Percentiles rank a stretch among this genome's conserved stretches.
phyloP scores from a whole-genome alignment of 164 flowering plant genomes.

The Piper longum region DNA sequence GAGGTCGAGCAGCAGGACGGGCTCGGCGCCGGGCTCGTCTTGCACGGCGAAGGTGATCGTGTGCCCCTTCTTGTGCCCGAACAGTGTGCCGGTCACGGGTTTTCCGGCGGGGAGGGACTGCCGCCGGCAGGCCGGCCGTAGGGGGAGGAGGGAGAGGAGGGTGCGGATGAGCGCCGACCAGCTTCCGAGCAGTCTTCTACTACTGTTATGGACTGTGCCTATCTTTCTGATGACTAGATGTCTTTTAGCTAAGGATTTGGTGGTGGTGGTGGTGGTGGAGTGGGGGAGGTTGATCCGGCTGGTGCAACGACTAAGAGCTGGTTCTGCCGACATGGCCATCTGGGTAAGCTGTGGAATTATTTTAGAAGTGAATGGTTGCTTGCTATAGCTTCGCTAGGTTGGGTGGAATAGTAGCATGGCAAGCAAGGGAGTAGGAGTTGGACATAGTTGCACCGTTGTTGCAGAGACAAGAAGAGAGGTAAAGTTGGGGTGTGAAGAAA shows the following conservation, averaged over 20 bases:
- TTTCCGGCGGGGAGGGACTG: constrained; percentile 25
- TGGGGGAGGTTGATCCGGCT: constrained; percentile 27
- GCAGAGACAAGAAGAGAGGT: not conserved
- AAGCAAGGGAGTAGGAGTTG: not conserved
- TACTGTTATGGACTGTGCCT: not conserved
- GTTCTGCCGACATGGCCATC: not conserved
- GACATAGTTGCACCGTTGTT: too few species aligned
- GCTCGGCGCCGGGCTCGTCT: constrained; percentile 45
- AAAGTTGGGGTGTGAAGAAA: not conserved
- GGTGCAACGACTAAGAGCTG: constrained; percentile 4
- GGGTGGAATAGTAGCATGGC: not conserved
- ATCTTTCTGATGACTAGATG: constrained; percentile 8
- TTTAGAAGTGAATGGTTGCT: not conserved
- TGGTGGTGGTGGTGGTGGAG: constrained; percentile 12
- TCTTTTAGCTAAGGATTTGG: constrained; percentile 10
- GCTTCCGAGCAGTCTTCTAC: constrained; percentile 4
- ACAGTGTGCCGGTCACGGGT: constrained; percentile 75
- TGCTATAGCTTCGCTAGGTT: too few species aligned
- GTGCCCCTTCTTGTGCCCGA: constrained; percentile 72
- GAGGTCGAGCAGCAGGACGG: constrained; percentile 53
- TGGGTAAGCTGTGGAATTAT: not conserved
- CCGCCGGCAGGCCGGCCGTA: constrained; percentile 3
- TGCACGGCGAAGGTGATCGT: constrained; percentile 65
- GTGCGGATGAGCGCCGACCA: constrained; percentile 3
- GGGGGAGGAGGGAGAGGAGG: constrained; percentile 17